phyloP scores from a whole-genome alignment of 2,329 filamentous ascomycete species.

The Sporothrix schenckii region DNA sequence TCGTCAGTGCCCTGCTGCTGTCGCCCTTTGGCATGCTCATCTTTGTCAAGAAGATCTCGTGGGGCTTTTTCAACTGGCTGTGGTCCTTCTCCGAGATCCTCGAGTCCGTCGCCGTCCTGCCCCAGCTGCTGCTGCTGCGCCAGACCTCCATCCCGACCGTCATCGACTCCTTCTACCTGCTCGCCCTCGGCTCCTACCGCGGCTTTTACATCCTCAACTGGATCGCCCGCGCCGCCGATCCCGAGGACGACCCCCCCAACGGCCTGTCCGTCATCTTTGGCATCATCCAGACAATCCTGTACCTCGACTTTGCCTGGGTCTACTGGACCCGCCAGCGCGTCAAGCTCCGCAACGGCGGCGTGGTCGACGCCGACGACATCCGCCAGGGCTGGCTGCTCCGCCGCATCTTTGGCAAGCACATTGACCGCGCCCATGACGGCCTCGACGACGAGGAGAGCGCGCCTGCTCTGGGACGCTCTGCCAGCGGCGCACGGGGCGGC shows the following conservation, averaged over 20 bases:
- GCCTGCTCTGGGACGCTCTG: constrained; percentile 50
- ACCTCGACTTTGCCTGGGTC: constrained; percentile 94
- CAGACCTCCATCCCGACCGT: constrained; percentile 96
- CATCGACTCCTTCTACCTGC: constrained; percentile 93
- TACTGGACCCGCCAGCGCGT: constrained; percentile 93
- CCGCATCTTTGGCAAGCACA: constrained; percentile 69
- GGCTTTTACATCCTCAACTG: constrained; percentile 90
- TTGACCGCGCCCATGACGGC: constrained; percentile 55
- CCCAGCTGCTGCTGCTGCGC: constrained; percentile 85
- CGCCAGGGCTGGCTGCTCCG: constrained; percentile 81
- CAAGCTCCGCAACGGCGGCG: constrained; percentile 83
- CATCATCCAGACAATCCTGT: constrained; percentile 83
- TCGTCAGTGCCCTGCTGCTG: constrained; percentile 65
- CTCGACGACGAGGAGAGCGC: constrained; percentile 62
- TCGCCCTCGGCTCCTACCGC: constrained; percentile 84
- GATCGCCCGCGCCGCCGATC: constrained; percentile 70
- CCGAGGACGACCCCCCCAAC: constrained; percentile 62
- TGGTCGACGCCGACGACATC: constrained; percentile 89
- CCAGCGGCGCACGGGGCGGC: constrained; percentile 37
- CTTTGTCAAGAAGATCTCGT: constrained; percentile 55
- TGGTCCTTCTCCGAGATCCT: constrained; percentile 91
- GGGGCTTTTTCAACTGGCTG: constrained; percentile 60
- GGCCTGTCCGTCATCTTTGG: constrained; percentile 82
- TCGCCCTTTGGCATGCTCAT: constrained; percentile 75
- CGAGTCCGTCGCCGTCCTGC: constrained; percentile 86